Evolutionary conservation across 78 protist genomes (phyloP), one percentile per base, ranked within the genome.

Genomic region (Speleostelium caveatum): DNA sequence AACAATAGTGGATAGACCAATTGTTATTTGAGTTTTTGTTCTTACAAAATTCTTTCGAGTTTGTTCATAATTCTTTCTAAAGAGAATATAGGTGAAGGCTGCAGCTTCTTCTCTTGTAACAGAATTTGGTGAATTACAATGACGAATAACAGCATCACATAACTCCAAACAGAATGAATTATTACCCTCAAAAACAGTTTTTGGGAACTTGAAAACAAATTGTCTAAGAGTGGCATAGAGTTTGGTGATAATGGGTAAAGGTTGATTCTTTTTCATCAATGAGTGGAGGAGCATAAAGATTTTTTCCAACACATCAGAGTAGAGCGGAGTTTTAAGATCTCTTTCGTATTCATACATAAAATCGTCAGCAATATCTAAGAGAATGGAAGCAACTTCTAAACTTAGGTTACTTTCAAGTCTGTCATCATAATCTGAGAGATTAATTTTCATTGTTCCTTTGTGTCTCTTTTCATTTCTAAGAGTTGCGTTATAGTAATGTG

Each of bases 301-400:
- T 66, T 69, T 83, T 55, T 83, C 67, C 14, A 83, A 35, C 3
- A 83, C 91, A 38, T 83, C 91, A 28, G 32, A 69, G 60, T 67
- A 83, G 12, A 30, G 42, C 0, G 38, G 2, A 0, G 71, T 56
- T 41, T 83, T 83, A 24, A 83, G 56, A 41, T 83, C 91, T 19
- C 91, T 61, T 36, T 83, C 91, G n/a, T 68, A 83, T 33, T 83
- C 91, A 59, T 73, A 83, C 91, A 83, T 83, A 30, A 83, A 83
- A 17, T 83, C 91, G 33, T 83, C 91, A 17, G 58, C 19, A 21
- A 60, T 61, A 33, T 83, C 91, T 33, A 83, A 45, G 21, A 83
- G 59, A 17, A 83, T 63, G 10, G 90, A 69, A 1, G 75, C 77
- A 22, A 69, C 69, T 6, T 83, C 91, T 4, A 24, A 59, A 24